Evolutionary conservation across 2,329 filamentous ascomycete species (phyloP), one percentile per base, ranked within the genome.

Genomic region (Metarhizium rileyi): DNA sequence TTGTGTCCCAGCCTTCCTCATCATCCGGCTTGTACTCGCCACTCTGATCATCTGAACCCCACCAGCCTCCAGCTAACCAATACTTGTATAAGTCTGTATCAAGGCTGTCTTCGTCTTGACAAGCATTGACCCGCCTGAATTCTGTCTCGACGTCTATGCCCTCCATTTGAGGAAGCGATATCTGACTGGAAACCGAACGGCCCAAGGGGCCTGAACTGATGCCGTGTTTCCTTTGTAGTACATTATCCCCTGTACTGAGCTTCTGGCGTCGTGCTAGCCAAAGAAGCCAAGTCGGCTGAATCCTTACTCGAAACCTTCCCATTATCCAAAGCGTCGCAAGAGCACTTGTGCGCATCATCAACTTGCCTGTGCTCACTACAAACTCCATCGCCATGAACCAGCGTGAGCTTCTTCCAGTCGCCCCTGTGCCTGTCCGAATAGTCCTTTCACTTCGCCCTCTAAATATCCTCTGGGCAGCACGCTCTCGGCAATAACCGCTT

Each of bases 61-160:
- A 96, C 70, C 87, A 87, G 7, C 87, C 89, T 20, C 88, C 89
- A 48, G 76, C 73, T 47, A 86, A 81, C 86, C 89, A 97, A 80
- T 90, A 93, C 27, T 74, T 73, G 63, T 96, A 97, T 2, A 96
- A 70, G 51, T 81, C 83, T 2, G 77, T 75, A 55, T 91, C 85
- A 2, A 96, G 71, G 36, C 80, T 78, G 26, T 78, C 76, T 57
- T 93, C 86, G 38, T 81, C 60, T 61, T 67, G 62, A 48, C 63
- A 60, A 12, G 57, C 56, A 6, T 64, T 49, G 45, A 81, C 74
- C 48, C 78, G 78, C 56, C 87, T 80, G 57, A 90, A 82, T 63
- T 93, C 87, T 1, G 72, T 74, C 66, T 96, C 91, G 2, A 96
- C 82, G 59, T 97, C 90, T 26, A 89, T 79, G 33, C 82, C 74